Base-by-base conservation (phyloP, 129 eudicot genomes). In the Arctium minus region DNA sequence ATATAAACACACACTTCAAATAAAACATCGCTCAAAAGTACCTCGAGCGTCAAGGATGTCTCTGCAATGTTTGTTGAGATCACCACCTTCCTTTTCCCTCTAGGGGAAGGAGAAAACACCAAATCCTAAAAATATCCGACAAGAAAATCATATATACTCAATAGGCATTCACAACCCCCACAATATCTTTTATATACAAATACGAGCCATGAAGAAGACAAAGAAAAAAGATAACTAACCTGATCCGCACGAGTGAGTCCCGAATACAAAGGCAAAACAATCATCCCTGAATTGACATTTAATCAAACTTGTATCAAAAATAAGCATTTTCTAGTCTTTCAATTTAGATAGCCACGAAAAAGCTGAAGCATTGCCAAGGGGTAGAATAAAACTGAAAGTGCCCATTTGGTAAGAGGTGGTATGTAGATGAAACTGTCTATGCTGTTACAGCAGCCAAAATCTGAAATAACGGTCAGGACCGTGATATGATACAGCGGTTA, bases 41-140 rank as follows among this genome's bases (percentile, higher is more conserved):
- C 99, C 99, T 96, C 98, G 85, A 96, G 83, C 35, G 98, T 96
- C 72, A 96, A 85, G 48, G 99, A 96, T 69, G 99, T 96, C 86
- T 96, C 99, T 1, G 99, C 99, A 84, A 96, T 93, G 86, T 96
- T 96, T 82, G 99, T 96, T 84, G 99, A 96, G 72, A 96, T 85
- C 75, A 96, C 90, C 78, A 93, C 99, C 84, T 96, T 96, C 84
- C 99, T 88, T 87, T 96, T 93, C 75, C 98, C 99, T 84, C 94
- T 91, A 71, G 98, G 98, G 39, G 94, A 92, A 44, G 98, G 98
- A 77, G 99, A 87, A 86, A 96, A 96, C 37, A 96, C 79, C 88
- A 96, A 88, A 87, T 96, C 99, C 99, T 96, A 74, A 78, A 81
- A 36, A 83, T n/a, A 74, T 42, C 32, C 42, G 60, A 79, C 39